Conservation (phyloP, 257 asterid genomes). For the Osmanthus fragrans region DNA sequence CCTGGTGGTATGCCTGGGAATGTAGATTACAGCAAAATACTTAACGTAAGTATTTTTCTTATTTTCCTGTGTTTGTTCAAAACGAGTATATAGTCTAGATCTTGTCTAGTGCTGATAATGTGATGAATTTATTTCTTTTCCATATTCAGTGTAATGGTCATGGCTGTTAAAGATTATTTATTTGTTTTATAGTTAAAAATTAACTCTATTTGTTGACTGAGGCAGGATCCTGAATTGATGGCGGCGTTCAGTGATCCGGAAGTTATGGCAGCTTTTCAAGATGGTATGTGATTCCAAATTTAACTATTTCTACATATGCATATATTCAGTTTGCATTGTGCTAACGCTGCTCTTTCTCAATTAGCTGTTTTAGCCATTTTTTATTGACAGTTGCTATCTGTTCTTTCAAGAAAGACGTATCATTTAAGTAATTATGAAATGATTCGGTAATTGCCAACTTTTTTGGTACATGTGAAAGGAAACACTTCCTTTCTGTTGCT, state of each 20-base stretch:
- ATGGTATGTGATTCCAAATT: slow-evolving; percentile 52
- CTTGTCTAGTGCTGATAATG: slow-evolving; percentile 1
- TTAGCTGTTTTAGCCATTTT: not conserved
- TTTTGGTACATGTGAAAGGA: not conserved
- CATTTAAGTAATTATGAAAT: not conserved
- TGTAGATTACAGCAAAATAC: slow-evolving; percentile 83
- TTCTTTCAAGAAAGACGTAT: not conserved
- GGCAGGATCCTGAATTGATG: slow-evolving; percentile 98
- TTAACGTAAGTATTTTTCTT: slow-evolving; percentile 53
- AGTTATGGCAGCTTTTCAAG: slow-evolving; percentile 98
- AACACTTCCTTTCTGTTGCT: not conserved
- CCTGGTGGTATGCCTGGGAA: slow-evolving; percentile 66
- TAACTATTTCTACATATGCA: slow-evolving; percentile 2
- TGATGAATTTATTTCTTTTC: not conserved
- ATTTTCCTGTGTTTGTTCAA: not conserved
- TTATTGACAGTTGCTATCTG: not conserved
- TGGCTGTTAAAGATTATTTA: slow-evolving; percentile 8
- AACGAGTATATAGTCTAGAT: slow-evolving; percentile 1
- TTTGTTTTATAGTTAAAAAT: not conserved
- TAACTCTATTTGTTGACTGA: slow-evolving; percentile 24
- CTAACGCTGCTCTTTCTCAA: not conserved
- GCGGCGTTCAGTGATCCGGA: slow-evolving; percentile 97
- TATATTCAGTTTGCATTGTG: not conserved
- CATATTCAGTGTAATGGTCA: not conserved
- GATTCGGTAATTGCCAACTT: not conserved